Evolutionary conservation across 768 basidiomycete genomes (phyloP).

Genomic region (Lepiota venenata): DNA sequence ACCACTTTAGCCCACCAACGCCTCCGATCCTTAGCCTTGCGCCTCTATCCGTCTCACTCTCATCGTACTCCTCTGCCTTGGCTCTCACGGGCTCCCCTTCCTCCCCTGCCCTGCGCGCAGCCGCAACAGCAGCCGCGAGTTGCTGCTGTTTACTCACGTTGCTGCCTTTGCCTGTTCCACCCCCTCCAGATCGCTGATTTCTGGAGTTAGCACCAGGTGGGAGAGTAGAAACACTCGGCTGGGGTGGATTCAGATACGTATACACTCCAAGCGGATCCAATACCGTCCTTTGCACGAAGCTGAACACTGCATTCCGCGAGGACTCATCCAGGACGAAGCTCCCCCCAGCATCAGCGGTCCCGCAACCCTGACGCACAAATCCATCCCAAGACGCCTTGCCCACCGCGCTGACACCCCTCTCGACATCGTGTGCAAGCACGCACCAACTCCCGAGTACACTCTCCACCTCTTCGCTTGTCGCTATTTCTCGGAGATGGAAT

Average conservation of each 20-base stretch:
- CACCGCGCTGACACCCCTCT: constrained; percentile 50
- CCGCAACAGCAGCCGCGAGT: constrained; percentile 9
- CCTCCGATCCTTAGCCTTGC: constrained; percentile 69
- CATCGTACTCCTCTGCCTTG: constrained; percentile 61
- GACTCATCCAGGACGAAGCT: constrained; percentile 29
- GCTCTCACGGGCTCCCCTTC: constrained; percentile 21
- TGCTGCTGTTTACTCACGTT: constrained; percentile 32
- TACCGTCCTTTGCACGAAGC: constrained; percentile 51
- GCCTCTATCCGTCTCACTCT: constrained; percentile 63
- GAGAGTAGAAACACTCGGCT: constrained; percentile 34
- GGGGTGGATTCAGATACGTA: constrained; percentile 58
- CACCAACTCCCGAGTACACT: constrained; percentile 71
- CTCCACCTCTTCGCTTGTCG: constrained; percentile 47
- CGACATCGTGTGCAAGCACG: constrained; percentile 67
- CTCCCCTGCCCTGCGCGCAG: constrained; percentile 5
- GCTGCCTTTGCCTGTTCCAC: constrained; percentile 18
- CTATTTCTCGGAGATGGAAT: constrained; percentile 45
- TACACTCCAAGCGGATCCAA: constrained; percentile 64
- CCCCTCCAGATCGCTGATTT: constrained; percentile 8
- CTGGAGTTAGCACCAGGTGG: constrained; percentile 26
- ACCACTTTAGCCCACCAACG: constrained; percentile 61
- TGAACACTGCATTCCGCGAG: constrained; percentile 34
- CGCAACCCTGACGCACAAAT: constrained; percentile 22
- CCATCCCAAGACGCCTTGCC: constrained; percentile 56
- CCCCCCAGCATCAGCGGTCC: background rate